phyloP scores from a whole-genome alignment of 2,329 filamentous ascomycete genomes.

The Leptographium lundbergii region DNA sequence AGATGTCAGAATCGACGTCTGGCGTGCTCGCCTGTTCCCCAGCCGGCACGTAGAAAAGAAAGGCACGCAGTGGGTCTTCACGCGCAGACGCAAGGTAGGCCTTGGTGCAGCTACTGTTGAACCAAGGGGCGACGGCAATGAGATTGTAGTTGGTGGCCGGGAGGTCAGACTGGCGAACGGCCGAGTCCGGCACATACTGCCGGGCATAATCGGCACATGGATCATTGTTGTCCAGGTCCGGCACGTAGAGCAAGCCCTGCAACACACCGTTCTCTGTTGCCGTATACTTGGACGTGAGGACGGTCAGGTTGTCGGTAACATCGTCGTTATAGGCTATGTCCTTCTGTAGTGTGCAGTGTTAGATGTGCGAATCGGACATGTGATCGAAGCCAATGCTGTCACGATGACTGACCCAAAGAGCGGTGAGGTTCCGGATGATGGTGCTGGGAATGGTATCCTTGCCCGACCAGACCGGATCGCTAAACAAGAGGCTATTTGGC shows the following conservation, averaged over 20 bases:
- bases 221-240: conserved; percentile 46
- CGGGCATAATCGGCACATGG: conserved; percentile 51
- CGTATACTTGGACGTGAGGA: conserved; percentile 57
- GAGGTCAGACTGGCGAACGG: conserved; percentile 59
- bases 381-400: background rate
- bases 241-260: conserved; percentile 75
- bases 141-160: conserved; percentile 57
- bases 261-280: conserved; percentile 48
- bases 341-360: conserved; percentile 15
- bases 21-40: conserved; percentile 51
- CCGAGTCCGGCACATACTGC: conserved; percentile 60
- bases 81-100: conserved; percentile 56
- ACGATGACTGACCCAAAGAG: conserved; percentile 34
- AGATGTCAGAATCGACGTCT: conserved; percentile 46
- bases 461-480: conserved; percentile 42
- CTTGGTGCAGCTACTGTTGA: conserved; percentile 57
- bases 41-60: conserved; percentile 50
- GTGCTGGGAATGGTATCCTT: conserved; percentile 37
- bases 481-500: conserved; percentile 40
- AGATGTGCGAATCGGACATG: background rate
- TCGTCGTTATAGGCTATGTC: conserved; percentile 40
- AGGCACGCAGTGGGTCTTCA: conserved; percentile 44
- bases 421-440: conserved; percentile 44
- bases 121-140: conserved; percentile 80
- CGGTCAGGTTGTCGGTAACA: conserved; percentile 52